A percentile compares a stretch with the other conserved stretches of the same genome.
phyloP scores from a whole-genome alignment of 106 monocot genomes.

The Vanilla planifolia region DNA sequence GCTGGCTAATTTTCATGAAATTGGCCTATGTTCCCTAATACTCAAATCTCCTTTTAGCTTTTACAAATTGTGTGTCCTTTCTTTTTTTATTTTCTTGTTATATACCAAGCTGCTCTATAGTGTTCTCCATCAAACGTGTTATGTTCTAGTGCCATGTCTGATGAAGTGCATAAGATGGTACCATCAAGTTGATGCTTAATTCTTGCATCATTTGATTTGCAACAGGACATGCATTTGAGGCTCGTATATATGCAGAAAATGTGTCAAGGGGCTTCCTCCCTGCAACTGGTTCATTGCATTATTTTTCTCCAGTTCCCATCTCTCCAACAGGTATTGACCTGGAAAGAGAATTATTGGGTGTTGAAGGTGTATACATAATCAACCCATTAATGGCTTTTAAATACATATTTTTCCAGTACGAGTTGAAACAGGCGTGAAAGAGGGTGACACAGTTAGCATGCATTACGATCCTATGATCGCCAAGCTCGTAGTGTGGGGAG shows the following conservation, averaged over 20 bases:
- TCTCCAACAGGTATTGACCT: conserved; percentile 52
- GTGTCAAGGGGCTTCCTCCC: conserved; percentile 95
- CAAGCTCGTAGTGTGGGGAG: conserved; percentile 99
- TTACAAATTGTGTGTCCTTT: too few species aligned
- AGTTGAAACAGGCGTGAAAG: conserved; percentile 92
- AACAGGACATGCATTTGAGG: conserved; percentile 96
- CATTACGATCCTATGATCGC: conserved; percentile 99
- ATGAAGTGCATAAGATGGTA: too few species aligned
- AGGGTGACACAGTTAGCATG: conserved; percentile 86
- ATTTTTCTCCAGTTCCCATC: conserved; percentile 56
- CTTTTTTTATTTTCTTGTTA: too few species aligned
- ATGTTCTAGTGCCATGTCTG: too few species aligned
- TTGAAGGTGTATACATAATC: conserved; percentile 3
- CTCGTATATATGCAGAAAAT: conserved; percentile 99
- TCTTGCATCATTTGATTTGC: too few species aligned
- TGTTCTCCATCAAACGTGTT: too few species aligned
- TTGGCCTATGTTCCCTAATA: too few species aligned
- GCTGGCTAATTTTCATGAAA: too few species aligned
- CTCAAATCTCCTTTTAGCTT: too few species aligned
- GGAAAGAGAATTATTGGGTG: conserved; percentile 3
- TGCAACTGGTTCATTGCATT: conserved; percentile 82
- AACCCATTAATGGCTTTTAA: conserved; percentile 6
- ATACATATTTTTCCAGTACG: conserved; percentile 43
- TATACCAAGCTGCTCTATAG: too few species aligned
- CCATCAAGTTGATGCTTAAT: too few species aligned